Evolutionary conservation across 148 eudicot species (phyloP).

Genomic region (Rheum nobile): DNA sequence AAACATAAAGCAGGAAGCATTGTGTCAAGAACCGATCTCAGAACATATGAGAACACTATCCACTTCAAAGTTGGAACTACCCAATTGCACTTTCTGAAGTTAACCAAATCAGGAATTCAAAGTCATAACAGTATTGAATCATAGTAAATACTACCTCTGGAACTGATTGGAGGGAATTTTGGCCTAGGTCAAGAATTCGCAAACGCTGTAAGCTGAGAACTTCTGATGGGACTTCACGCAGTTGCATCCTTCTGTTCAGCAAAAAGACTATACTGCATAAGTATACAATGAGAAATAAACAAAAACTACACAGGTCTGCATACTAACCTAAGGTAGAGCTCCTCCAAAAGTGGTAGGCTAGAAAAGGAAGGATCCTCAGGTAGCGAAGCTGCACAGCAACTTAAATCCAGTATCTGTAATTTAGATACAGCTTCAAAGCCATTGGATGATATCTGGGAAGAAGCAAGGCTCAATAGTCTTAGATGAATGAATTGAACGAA

Average conservation of each 20-base stretch:
- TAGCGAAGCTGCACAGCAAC: slow-evolving; percentile 66
- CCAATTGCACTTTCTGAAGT: not conserved
- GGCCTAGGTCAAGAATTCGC: slow-evolving; percentile 75
- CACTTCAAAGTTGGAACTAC: not conserved
- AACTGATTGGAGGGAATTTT: slow-evolving; percentile 54
- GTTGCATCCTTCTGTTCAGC: slow-evolving; percentile 52
- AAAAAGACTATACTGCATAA: slow-evolving; percentile 6
- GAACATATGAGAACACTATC: not conserved
- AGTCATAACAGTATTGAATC: not conserved
- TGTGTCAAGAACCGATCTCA: not conserved
- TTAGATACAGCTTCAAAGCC: slow-evolving; percentile 52
- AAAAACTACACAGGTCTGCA: not conserved
- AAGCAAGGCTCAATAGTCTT: not conserved
- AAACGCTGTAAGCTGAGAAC: slow-evolving; percentile 43
- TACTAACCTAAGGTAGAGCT: slow-evolving; percentile 70
- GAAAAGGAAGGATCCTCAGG: slow-evolving; percentile 51
- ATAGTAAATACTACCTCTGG: slow-evolving; percentile 32
- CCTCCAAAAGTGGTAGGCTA: slow-evolving; percentile 58
- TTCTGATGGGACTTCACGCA: slow-evolving; percentile 64
- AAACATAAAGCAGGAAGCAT: no score
- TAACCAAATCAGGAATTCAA: not conserved
- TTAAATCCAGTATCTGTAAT: slow-evolving; percentile 79
- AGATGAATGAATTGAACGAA: not conserved
- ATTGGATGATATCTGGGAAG: slow-evolving; percentile 49
- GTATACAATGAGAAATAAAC: not conserved